Evolutionary conservation across 805 yeast genomes (phyloP).

Genomic region (Brettanomyces nanus): DNA sequence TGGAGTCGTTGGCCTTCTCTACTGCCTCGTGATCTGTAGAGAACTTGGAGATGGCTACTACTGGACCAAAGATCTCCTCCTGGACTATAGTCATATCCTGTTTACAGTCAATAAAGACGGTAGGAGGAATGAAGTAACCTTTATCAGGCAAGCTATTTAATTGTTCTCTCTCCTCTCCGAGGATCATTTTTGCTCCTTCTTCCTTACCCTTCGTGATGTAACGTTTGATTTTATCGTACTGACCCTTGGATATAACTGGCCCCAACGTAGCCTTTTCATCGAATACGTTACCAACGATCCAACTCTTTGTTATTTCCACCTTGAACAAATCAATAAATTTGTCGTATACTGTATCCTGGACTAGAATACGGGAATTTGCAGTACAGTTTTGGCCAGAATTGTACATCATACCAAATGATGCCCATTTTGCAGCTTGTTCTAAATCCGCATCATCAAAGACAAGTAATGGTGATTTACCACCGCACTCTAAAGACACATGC

Average conservation of each 20-base stretch:
- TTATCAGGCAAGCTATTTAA: constrained; percentile 29
- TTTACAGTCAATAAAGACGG: constrained; percentile 64
- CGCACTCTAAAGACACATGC: constrained; percentile 62
- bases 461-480: constrained; percentile 63
- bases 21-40: constrained; percentile 60
- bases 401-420: constrained; percentile 54
- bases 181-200: constrained; percentile 40
- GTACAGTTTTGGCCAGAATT: constrained; percentile 67
- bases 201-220: constrained; percentile 38
- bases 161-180: constrained; percentile 30
- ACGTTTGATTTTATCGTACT: constrained; percentile 41
- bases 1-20: constrained; percentile 58
- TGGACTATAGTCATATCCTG: constrained; percentile 57
- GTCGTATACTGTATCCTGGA: constrained; percentile 49
- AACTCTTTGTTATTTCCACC: constrained; percentile 36
- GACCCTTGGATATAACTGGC: constrained; percentile 52
- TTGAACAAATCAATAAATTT: constrained; percentile 38
- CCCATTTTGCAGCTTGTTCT: constrained; percentile 62
- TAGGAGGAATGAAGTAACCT: constrained; percentile 70
- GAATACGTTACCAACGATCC: constrained; percentile 52
- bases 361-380: constrained; percentile 54
- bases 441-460: constrained; percentile 57
- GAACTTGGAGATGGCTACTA: constrained; percentile 62
- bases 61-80: constrained; percentile 90
- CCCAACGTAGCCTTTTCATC: constrained; percentile 42